phyloP scores from a whole-genome alignment of 176 grass and related monocot species.

The Bonia amplexicaulis region DNA sequence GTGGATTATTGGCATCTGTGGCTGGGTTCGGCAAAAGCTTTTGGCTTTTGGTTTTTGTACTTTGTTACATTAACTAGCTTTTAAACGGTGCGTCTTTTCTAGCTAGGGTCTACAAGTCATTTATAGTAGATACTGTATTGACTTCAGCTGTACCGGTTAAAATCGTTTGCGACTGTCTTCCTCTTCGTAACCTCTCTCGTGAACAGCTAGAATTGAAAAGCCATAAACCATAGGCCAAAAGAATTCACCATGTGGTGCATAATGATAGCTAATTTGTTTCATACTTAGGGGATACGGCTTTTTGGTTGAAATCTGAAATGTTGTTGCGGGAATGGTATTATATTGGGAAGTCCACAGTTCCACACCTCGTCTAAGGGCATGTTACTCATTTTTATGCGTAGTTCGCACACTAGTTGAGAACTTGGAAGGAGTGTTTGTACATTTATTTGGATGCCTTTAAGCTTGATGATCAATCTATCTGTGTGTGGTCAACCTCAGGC shows the following conservation, averaged over 20 bases:
- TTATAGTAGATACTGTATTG: no score
- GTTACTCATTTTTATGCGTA: not conserved
- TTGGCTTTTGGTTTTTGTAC: no score
- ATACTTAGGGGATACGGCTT: not conserved
- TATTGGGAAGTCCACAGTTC: no score
- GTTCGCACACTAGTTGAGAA: not conserved
- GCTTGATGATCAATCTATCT: not conserved
- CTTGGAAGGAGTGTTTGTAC: no score
- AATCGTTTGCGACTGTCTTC: fast-evolving
- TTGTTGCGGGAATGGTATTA: not conserved
- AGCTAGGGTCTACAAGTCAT: no score
- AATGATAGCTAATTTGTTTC: not conserved
- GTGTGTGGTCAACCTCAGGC: not conserved
- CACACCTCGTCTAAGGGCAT: not conserved
- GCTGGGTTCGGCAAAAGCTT: no score
- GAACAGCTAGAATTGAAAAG: no score
- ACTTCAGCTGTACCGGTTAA: no score
- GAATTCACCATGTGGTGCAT: not conserved
- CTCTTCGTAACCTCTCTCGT: no score
- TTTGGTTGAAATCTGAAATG: not conserved
- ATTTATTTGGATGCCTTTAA: not conserved
- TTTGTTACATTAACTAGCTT: no score
- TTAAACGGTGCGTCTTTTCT: no score
- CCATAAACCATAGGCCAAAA: no score
- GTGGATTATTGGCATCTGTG: not conserved